These are phyloP conservation scores for Ganoderma sinense DNA, from an alignment of 1,284 basidiomycete species.

Conservation along the genomic window DNA sequence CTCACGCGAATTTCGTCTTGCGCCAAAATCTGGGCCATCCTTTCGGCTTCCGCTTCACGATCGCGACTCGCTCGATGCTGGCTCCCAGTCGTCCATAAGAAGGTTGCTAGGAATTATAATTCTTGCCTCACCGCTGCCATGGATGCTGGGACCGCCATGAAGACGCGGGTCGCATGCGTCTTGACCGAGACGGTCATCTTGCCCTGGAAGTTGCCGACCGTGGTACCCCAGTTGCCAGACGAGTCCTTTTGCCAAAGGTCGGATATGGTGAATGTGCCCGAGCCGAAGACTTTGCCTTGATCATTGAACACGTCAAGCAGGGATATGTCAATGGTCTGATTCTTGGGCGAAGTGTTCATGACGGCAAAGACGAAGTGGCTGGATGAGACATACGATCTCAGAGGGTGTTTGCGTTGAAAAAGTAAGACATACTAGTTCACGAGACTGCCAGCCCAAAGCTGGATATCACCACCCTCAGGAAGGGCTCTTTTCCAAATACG, in stretches of 20 bases:
- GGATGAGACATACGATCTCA: not conserved
- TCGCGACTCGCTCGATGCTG: conserved; percentile 1
- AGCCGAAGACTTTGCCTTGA: conserved; percentile 39
- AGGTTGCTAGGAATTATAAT: conserved; percentile 28
- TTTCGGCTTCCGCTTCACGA: conserved; percentile 6
- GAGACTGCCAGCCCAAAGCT: conserved; percentile 43
- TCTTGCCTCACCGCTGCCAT: conserved; percentile 24
- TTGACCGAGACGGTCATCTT: conserved; percentile 38
- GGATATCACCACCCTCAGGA: conserved; percentile 39
- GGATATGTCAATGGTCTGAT: conserved; percentile 41
- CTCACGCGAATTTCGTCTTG: conserved; percentile 6
- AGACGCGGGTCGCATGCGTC: conserved; percentile 42
- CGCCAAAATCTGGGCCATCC: conserved; percentile 1
- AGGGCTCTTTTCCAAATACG: conserved; percentile 42
- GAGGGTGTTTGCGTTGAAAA: not conserved
- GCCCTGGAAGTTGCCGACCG: conserved; percentile 39
- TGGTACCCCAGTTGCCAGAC: conserved; percentile 44
- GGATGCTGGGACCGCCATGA: conserved; percentile 36
- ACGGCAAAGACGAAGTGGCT: conserved; percentile 45
- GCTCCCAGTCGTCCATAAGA: not conserved
- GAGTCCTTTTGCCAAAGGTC: conserved; percentile 48
- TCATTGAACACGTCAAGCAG: conserved; percentile 46
- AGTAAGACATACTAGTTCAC: conserved; percentile 38
- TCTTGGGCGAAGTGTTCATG: conserved; percentile 44
- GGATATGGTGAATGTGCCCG: conserved; percentile 40